phyloP scores from a whole-genome alignment of 2,329 filamentous ascomycete genomes.

The Sclerotinia trifoliorum region DNA sequence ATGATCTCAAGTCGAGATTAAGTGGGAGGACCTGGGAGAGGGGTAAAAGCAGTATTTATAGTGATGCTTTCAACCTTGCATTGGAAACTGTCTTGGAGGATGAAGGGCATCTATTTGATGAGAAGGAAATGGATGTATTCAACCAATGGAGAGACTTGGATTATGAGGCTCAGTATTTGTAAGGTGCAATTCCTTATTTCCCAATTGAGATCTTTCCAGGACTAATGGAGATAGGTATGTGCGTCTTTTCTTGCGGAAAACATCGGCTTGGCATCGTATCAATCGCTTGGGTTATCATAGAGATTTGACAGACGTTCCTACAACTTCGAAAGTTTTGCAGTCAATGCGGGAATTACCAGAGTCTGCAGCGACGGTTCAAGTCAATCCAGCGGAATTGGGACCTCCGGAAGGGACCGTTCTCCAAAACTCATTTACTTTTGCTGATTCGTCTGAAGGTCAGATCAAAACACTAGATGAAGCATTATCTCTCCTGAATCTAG shows the following conservation, averaged over 20 bases:
- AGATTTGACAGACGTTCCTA: slow-evolving; percentile 73
- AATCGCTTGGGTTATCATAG: slow-evolving; percentile 74
- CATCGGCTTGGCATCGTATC: slow-evolving; percentile 84
- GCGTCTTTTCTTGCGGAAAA: slow-evolving; percentile 87
- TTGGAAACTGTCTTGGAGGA: slow-evolving; percentile 86
- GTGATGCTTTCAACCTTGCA: slow-evolving; percentile 94
- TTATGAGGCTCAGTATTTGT: slow-evolving; percentile 92
- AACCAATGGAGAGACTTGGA: slow-evolving; percentile 67
- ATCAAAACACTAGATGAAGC: slow-evolving; percentile 82
- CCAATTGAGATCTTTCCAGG: neutral
- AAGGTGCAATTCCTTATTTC: slow-evolving; percentile 41
- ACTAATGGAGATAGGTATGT: slow-evolving; percentile 64
- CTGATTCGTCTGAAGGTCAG: slow-evolving; percentile 69
- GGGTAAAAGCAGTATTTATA: slow-evolving; percentile 87
- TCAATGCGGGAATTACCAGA: slow-evolving; percentile 53
- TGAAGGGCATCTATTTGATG: slow-evolving; percentile 83
- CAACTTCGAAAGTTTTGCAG: slow-evolving; percentile 66
- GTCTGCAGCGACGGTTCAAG: slow-evolving; percentile 26
- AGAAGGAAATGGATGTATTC: slow-evolving; percentile 76
- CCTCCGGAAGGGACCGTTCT: slow-evolving; percentile 50
- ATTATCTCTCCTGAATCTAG: slow-evolving; percentile 74
- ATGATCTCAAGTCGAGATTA: slow-evolving; percentile 49
- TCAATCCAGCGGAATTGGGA: slow-evolving; percentile 48
- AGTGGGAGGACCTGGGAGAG: slow-evolving; percentile 64
- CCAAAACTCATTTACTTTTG: slow-evolving; percentile 67